A percentile compares a stretch with the other conserved stretches of the same genome.
These are phyloP conservation scores for Plasmodium coatneyi DNA, from an alignment of 169 alveolate species.

Conservation along the genomic window DNA sequence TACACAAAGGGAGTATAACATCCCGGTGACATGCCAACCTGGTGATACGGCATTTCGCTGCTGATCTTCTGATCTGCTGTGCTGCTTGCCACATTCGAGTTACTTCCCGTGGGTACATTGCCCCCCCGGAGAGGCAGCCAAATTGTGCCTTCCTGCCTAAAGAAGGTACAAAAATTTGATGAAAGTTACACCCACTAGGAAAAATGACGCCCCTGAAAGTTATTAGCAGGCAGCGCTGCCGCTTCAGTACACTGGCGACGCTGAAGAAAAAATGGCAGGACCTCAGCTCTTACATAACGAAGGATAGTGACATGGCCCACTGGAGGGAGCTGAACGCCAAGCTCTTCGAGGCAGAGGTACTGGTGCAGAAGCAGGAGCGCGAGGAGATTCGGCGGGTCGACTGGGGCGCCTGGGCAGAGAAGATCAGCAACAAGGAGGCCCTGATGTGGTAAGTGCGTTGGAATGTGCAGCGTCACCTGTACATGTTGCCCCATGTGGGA, in stretches of 20 bases:
- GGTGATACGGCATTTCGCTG: not conserved
- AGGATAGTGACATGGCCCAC: conserved; percentile 45
- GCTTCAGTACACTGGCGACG: conserved; percentile 37
- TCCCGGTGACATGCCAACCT: not conserved
- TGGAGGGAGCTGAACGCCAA: conserved; percentile 59
- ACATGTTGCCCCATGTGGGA: not conserved
- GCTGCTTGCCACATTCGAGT: not conserved
- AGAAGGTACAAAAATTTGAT: not conserved
- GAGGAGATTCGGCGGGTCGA: conserved; percentile 40
- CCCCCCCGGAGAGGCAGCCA: not conserved
- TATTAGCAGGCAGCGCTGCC: conserved; percentile 26
- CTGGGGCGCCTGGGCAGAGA: conserved; percentile 75
- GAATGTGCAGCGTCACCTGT: not conserved
- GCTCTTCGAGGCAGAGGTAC: conserved; percentile 42
- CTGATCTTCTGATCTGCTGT: not conserved
- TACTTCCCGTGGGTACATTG: not conserved
- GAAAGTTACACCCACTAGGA: not conserved
- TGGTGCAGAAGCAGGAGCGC: conserved; percentile 33
- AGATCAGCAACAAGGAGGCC: conserved; percentile 77
- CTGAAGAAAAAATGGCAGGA: conserved; percentile 69
- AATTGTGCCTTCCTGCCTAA: not conserved
- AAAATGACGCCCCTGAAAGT: conserved; percentile 36
- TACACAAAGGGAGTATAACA: not conserved
- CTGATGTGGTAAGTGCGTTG: conserved; percentile 55
- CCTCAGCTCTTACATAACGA: conserved; percentile 51